Evolutionary conservation across 2,329 filamentous ascomycete genomes (phyloP), one percentile per base, ranked within the genome.

Genomic region (Botrytis paeoniae): DNA sequence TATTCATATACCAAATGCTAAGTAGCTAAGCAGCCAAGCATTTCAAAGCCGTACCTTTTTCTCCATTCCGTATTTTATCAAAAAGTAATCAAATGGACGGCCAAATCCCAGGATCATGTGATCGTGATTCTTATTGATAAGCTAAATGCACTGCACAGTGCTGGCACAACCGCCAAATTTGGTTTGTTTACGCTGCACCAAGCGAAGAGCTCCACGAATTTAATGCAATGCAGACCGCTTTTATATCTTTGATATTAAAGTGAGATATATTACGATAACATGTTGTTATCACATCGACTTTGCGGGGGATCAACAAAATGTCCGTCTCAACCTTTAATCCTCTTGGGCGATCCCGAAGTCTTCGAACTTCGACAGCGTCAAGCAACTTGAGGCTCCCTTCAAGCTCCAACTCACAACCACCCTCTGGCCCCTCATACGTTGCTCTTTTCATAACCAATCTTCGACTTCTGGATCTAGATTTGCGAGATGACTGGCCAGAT

Each of bases 371-470:
- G 32, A 75, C 76, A 22, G 65, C 63, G 18, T 71, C 75, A 22
- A 74, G 73, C 61, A 71, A 66, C 37, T 64, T 76, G n/a, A 78
- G 78, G 63, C 73, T 73, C 25, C 37, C 74, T 7, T 29, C 75
- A 37, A 61, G 74, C 25, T 69, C 73, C 37, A 73, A 68, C 57
- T 54, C 74, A 59, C 41, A 57, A 60, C 70, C 75, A 43, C 18
- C 65, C 2, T 76, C 80, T 32, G 81, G 83, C 59, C 84, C 86
- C 25, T 86, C 87, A 25, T 85, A 89, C 77, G 80, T 91, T 51
- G 82, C 86, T 25, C 85, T 94, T 18, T 96, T 98, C 80, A 84
- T 97, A 70, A 94, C 91, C 51, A 97, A 97, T 80, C 83, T 98
- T 59, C 92, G 91, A 57, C 88, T 98, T 4, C 86, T 99, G 39